Base-by-base conservation (phyloP, 2,329 filamentous ascomycete genomes). In the Corinectria fuckeliana region DNA sequence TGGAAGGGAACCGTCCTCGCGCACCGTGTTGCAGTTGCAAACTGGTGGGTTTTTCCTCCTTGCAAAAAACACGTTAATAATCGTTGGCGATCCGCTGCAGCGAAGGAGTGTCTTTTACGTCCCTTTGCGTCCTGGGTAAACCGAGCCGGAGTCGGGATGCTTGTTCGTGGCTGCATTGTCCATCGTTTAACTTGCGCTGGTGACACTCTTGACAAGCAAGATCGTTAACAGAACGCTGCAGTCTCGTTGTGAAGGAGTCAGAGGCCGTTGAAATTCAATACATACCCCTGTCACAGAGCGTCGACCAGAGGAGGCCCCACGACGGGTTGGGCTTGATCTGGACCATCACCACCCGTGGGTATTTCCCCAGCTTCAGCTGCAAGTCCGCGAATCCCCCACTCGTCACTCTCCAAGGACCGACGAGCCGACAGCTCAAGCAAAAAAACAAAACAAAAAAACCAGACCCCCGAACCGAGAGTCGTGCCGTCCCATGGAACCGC, bases 401-500 rank as follows among this genome's bases (percentile, higher is more conserved):
- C 32, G 32, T 10, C 25, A 11, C 13, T 44, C 23, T 11, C 9
- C 23, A 28, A 50, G 20, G n/a, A 45, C 21, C 38, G 6, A 16
- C 18, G 10, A 32, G 13, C 50, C 50, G n/a, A 16, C 26, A 13
- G 38, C 38, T 7, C 28, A 20, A n/a, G 5, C 16, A 16, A 16
- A 21, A 32, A 2, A 30, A 30, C 9, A n/a, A n/a, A n/a, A n/a
- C n/a, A n/a, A n/a, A n/a, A n/a, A n/a, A n/a, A n/a, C n/a, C n/a
- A n/a, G n/a, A n/a, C 14, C 32, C 34, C 26, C 50, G 25, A 14
- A 53, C 21, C 21, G 25, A 45, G 41, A n/a, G 18, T 45, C 41
- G 38, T 41, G 13, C 47, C 42, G 54, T 42, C 18, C 20, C 14
- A 63, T 62, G 52, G 54, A 47, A 36, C 44, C 36, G 45, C 38